A percentile compares a stretch with the other conserved stretches of the same genome.
These are phyloP conservation scores for Microcyclosporella mali DNA, from an alignment of 2,329 filamentous ascomycete species.

Conservation along the genomic window DNA sequence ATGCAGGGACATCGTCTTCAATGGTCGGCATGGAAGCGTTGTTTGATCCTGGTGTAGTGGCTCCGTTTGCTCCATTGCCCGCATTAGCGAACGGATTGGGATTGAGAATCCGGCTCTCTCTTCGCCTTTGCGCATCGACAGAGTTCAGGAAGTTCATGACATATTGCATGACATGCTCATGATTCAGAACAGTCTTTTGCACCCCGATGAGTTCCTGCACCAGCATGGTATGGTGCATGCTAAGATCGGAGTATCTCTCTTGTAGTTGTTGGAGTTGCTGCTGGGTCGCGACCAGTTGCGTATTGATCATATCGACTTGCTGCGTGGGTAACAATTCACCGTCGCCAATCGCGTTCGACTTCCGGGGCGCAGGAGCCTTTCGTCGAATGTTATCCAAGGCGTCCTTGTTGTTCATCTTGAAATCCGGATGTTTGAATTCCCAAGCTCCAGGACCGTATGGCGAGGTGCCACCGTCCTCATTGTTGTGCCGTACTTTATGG, in stretches of 20 bases:
- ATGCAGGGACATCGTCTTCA: slow-evolving; percentile 59
- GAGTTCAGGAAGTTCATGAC: slow-evolving; percentile 63
- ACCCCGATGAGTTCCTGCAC: slow-evolving; percentile 58
- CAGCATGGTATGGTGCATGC: slow-evolving; percentile 58
- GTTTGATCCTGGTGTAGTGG: slow-evolving; percentile 10
- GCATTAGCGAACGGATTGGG: slow-evolving; percentile 31
- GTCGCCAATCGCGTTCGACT: slow-evolving; percentile 59
- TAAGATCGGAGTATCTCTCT: slow-evolving; percentile 75
- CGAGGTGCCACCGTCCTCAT: slow-evolving; percentile 75
- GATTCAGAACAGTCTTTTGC: slow-evolving; percentile 65
- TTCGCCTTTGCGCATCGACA: slow-evolving; percentile 57
- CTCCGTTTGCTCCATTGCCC: slow-evolving; percentile 10
- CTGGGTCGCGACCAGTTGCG: slow-evolving; percentile 81
- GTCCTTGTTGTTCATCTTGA: slow-evolving; percentile 91
- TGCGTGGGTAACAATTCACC: slow-evolving; percentile 67
- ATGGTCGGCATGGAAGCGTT: slow-evolving; percentile 10
- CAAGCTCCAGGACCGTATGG: slow-evolving; percentile 77
- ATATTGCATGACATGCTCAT: slow-evolving; percentile 65
- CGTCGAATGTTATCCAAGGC: slow-evolving; percentile 92
- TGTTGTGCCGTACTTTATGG: slow-evolving; percentile 91
- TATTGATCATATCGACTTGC: slow-evolving; percentile 82
- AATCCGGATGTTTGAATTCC: slow-evolving; percentile 98
- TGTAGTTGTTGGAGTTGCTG: slow-evolving; percentile 86
- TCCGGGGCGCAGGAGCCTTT: slow-evolving; percentile 88
- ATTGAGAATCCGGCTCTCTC: slow-evolving; percentile 50